Conservation (phyloP, 2,329 filamentous ascomycete genomes). For the Botrytis fabae region DNA sequence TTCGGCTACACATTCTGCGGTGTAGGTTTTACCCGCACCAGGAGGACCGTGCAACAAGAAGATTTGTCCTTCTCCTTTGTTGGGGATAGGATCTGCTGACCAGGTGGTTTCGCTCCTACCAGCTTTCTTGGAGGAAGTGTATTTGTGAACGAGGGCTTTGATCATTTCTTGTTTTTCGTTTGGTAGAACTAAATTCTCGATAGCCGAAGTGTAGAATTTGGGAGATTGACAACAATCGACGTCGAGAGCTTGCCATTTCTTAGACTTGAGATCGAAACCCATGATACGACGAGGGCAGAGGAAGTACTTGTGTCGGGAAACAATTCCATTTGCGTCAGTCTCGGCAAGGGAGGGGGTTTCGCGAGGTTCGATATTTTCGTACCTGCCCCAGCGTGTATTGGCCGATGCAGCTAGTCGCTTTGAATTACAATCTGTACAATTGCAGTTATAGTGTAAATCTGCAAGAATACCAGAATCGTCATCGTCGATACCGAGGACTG, state of each 20-base stretch:
- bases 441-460: slow-evolving; percentile 31
- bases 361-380: slow-evolving; percentile 31
- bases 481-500: slow-evolving; percentile 29
- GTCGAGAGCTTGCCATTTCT: slow-evolving; percentile 32
- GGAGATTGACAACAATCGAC: slow-evolving; percentile 30
- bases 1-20: slow-evolving; percentile 36
- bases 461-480: slow-evolving; percentile 30
- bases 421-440: slow-evolving; percentile 27
- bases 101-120: slow-evolving; percentile 24
- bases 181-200: slow-evolving; percentile 31
- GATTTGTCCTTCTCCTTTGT: slow-evolving; percentile 34
- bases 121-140: slow-evolving; percentile 22
- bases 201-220: slow-evolving; percentile 29
- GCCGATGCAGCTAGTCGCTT: slow-evolving; percentile 29
- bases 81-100: slow-evolving; percentile 29
- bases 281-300: slow-evolving; percentile 31
- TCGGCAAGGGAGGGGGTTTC: slow-evolving; percentile 25
- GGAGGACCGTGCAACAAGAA: slow-evolving; percentile 33
- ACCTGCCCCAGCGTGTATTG: slow-evolving; percentile 31
- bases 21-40: slow-evolving; percentile 33
- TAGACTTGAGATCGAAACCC: slow-evolving; percentile 34
- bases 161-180: slow-evolving; percentile 31
- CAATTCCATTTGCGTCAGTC: slow-evolving; percentile 17
- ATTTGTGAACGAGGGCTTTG: slow-evolving; percentile 33
- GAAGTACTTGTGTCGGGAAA: slow-evolving; percentile 30